Evolutionary conservation across 768 basidiomycete genomes (phyloP).

Genomic region (Leucocoprinus leucothites): DNA sequence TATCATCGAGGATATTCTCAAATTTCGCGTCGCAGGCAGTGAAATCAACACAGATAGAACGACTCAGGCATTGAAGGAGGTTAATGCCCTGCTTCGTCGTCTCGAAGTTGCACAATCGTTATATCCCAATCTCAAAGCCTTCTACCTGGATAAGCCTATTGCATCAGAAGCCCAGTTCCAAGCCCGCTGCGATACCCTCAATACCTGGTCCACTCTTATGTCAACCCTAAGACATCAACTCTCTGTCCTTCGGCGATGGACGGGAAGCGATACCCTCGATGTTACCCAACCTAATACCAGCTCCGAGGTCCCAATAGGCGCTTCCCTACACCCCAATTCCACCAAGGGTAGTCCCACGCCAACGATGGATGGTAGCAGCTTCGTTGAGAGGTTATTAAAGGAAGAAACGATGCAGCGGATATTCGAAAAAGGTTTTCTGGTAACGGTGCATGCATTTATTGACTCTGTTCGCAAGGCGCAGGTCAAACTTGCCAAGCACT

Average conservation of each 20-base stretch:
- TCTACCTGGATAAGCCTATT: slow-evolving; percentile 74
- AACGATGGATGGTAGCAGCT: slow-evolving; percentile 70
- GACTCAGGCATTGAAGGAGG: slow-evolving; percentile 54
- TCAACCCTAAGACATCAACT: slow-evolving; percentile 83
- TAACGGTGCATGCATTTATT: slow-evolving; percentile 84
- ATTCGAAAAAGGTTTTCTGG: slow-evolving; percentile 87
- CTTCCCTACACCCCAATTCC: slow-evolving; percentile 1
- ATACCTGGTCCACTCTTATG: slow-evolving; percentile 90
- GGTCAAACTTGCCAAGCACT: slow-evolving; percentile 70
- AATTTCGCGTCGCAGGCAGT: slow-evolving; percentile 57
- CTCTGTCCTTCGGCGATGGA: slow-evolving; percentile 83
- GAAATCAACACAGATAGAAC: slow-evolving; percentile 32
- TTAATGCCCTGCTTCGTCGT: slow-evolving; percentile 64
- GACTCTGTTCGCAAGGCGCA: slow-evolving; percentile 84
- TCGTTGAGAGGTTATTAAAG: slow-evolving; percentile 91
- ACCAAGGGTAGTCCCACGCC: slow-evolving; percentile 10
- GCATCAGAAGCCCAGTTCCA: slow-evolving; percentile 67
- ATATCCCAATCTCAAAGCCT: slow-evolving; percentile 80
- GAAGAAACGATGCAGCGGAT: slow-evolving; percentile 95
- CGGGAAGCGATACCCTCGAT: slow-evolving; percentile 87
- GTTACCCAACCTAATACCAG: slow-evolving; percentile 77
- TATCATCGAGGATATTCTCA: slow-evolving; percentile 79
- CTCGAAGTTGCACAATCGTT: slow-evolving; percentile 83
- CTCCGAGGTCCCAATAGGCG: slow-evolving; percentile 47
- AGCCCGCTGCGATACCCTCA: slow-evolving; percentile 83